Conservation (phyloP, 495 filamentous ascomycete species). For the Neurospora terricola region DNA sequence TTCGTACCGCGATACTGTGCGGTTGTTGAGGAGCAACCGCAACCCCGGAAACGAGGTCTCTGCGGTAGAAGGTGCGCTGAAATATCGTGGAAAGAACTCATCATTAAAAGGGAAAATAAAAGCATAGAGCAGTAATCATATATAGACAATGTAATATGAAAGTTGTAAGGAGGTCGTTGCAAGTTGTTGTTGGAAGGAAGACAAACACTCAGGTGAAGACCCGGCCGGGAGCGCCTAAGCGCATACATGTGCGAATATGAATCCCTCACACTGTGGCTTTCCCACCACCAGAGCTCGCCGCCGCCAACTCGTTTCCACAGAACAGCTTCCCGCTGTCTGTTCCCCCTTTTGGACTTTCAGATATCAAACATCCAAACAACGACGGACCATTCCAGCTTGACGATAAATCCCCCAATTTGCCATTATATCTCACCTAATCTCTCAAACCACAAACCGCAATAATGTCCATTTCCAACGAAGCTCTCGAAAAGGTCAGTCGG, state of each 20-base stretch:
- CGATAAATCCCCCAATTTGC: neutral
- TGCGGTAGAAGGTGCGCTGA: neutral
- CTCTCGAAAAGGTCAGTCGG: constrained; percentile 72
- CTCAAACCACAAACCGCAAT: constrained; percentile 5
- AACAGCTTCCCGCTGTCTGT: neutral
- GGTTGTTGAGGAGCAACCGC: neutral
- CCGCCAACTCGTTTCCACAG: neutral
- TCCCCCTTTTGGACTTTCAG: neutral
- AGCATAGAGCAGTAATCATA: neutral
- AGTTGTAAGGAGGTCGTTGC: neutral
- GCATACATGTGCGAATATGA: neutral
- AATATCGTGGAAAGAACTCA: neutral
- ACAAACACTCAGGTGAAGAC: neutral
- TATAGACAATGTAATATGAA: neutral
- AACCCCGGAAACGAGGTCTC: neutral
- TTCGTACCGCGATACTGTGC: neutral
- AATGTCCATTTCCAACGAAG: constrained; percentile 96
- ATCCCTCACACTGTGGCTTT: neutral
- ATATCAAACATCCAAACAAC: neutral
- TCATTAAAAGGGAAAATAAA: too few relatives aligned
- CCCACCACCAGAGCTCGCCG: neutral
- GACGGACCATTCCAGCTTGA: neutral
- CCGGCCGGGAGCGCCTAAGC: neutral
- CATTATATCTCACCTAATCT: neutral
- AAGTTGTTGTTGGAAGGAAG: neutral